These are phyloP conservation scores for Backusella tarrabulga DNA, from an alignment of 192 early-diverging fungal species.

Conservation along the genomic window DNA sequence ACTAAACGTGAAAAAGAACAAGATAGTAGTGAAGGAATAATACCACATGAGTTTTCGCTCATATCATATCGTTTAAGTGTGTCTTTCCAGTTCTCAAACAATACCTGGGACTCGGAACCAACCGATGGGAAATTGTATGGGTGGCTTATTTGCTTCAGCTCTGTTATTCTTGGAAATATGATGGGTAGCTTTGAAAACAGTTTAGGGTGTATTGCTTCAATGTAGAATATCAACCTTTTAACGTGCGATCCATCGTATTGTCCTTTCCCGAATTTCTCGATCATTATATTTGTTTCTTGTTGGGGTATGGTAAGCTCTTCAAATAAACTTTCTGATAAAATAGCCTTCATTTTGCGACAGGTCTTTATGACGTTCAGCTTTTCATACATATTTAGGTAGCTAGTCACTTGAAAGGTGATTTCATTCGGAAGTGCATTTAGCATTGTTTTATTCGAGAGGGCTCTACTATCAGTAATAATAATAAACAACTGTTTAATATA, in stretches of 20 bases:
- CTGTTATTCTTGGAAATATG: neutral
- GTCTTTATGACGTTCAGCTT: neutral
- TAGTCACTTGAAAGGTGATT: neutral
- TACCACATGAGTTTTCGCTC: neutral
- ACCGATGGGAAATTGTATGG: neutral
- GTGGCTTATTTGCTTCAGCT: neutral
- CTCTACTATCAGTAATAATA: neutral
- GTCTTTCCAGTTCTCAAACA: neutral
- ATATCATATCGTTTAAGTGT: slow-evolving; percentile 2
- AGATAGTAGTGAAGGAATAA: neutral
- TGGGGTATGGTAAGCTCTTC: neutral
- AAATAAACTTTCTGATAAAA: neutral
- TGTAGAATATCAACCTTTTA: neutral
- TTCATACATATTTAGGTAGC: neutral
- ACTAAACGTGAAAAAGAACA: neutral
- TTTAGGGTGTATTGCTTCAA: neutral
- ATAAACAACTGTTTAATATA: neutral
- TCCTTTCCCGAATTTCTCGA: neutral
- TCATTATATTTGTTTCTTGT: neutral
- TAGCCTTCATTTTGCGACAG: neutral
- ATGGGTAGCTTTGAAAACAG: neutral
- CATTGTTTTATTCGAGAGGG: neutral
- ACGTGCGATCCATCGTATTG: neutral
- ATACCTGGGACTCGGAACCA: neutral
- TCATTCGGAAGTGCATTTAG: neutral